phyloP scores from a whole-genome alignment of 805 yeast species.

The Limtongia smithiae region DNA sequence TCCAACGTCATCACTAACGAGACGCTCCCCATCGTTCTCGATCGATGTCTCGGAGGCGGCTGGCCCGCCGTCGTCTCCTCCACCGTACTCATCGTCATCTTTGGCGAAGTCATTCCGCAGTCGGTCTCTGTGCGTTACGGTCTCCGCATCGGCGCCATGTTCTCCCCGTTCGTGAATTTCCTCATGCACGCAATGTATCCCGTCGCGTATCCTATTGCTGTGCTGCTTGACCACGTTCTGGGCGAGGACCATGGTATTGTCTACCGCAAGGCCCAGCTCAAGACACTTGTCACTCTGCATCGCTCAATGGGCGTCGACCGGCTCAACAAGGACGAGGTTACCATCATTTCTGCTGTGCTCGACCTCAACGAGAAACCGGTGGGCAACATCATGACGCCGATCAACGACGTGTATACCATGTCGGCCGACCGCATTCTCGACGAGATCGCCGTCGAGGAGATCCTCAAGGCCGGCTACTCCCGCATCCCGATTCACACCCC shows the following conservation, averaged over 20 bases:
- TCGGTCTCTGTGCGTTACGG: constrained; percentile 91
- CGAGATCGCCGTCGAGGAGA: constrained; percentile 80
- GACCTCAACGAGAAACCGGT: constrained; percentile 92
- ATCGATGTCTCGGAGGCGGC: constrained; percentile 92
- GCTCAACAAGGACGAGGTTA: constrained; percentile 90
- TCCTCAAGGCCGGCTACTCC: constrained; percentile 89
- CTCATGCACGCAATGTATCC: constrained; percentile 92
- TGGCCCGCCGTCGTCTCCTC: constrained; percentile 94
- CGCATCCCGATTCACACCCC: constrained; percentile 93
- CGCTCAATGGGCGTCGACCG: constrained; percentile 94
- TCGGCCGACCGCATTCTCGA: constrained; percentile 77
- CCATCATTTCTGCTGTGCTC: constrained; percentile 88
- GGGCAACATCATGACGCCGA: constrained; percentile 87
- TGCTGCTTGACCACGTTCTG: constrained; percentile 69
- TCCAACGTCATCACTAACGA: constrained; percentile 28
- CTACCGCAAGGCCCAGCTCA: constrained; percentile 86
- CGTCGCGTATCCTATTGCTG: constrained; percentile 84
- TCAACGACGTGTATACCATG: constrained; percentile 83
- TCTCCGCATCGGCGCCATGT: constrained; percentile 80
- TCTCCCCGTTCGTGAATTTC: constrained; percentile 79
- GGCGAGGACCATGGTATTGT: constrained; percentile 97
- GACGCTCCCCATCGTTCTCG: constrained; percentile 89
- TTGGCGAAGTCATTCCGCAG: constrained; percentile 97
- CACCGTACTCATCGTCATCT: constrained; percentile 87
- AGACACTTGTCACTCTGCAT: constrained; percentile 88